phyloP scores from a whole-genome alignment of 2,329 filamentous ascomycete species.

The Paraphoma sp. region DNA sequence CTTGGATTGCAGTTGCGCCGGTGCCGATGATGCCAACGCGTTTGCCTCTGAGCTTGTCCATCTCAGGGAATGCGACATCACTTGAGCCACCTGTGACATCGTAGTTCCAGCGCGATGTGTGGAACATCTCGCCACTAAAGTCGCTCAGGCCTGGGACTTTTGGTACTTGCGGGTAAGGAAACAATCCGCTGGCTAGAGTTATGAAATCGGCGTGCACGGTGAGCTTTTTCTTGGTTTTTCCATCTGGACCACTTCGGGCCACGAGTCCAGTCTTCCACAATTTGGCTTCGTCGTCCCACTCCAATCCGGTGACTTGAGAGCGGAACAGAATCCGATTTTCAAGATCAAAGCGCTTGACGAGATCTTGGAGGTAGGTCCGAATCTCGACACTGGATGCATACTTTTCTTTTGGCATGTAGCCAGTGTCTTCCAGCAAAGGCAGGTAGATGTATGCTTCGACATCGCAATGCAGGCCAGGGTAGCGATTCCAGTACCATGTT shows the following conservation, averaged over 20 bases:
- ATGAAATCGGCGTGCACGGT: conserved; percentile 46
- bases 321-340: conserved; percentile 55
- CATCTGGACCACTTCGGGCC: conserved; percentile 20
- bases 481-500: conserved; percentile 57
- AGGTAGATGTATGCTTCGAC: conserved; percentile 65
- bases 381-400: conserved; percentile 55
- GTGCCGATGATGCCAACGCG: conserved; percentile 54
- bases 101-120: conserved; percentile 55
- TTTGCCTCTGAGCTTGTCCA: conserved; percentile 46
- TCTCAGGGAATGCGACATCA: conserved; percentile 25
- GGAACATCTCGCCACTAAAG: conserved; percentile 52
- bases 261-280: conserved; percentile 40
- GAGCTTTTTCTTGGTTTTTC: conserved; percentile 8
- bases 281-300: conserved; percentile 54
- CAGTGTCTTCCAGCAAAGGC: conserved; percentile 65
- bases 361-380: conserved; percentile 45
- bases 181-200: conserved; percentile 49
- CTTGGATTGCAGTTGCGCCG: conserved; percentile 53
- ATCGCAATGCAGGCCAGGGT: conserved; percentile 61
- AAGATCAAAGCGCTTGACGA: conserved; percentile 32
- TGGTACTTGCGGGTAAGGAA: conserved; percentile 54
- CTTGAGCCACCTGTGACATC: conserved; percentile 47
- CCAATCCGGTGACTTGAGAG: conserved; percentile 39
- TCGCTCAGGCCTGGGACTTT: conserved; percentile 48
- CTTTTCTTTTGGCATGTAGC: conserved; percentile 60